Base-by-base conservation (phyloP, 73 alveolate genomes). In the Uronychia setigera region DNA sequence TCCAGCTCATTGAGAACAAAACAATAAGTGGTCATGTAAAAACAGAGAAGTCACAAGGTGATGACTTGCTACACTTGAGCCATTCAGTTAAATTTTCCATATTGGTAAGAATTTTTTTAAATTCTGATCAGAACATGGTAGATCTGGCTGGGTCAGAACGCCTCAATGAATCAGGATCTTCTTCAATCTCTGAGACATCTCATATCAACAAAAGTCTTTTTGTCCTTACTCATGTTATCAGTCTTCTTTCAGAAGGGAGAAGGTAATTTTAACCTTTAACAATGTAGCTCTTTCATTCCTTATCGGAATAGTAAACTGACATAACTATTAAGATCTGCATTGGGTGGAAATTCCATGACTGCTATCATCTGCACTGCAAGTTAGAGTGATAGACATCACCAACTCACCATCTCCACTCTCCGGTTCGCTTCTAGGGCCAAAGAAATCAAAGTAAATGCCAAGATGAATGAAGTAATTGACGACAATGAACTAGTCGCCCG, bases 81-180 rank as follows among this genome's bases (percentile, higher is more conserved):
- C 30, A 74, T 74, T n/a, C 79, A 26, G 74, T 30, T 35, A 82
- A 74, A 74, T 35, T 1, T n/a, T 92, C 96, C 26, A 78, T 87
- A 77, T 83, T 96, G 5, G 67, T 46, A 46, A 19, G 67, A 46
- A 46, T 19, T 11, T 46, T 46, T 46, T 19, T 46, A 5, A 46
- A 11, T 5, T n/a, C n/a, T n/a, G n/a, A n/a, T n/a, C 67, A 46
- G 81, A 97, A 97, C 87, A 91, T 97, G 74, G 94, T 97, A 0
- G 99, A 97, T 91, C 88, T 97, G 29, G 99, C 99, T 1, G 99
- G 99, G 14, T 91, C 98, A 79, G 99, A 97, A 89, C 94, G 99
- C 92, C 91, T 96, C 29, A 93, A 93, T 58, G 99, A 97, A 80
- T 92, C 94, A 75, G 98, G 95, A 78, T 77, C 88, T 78, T 86